Conservation (phyloP, 2,329 filamentous ascomycete genomes). For the Ceratocystis cubensis region DNA sequence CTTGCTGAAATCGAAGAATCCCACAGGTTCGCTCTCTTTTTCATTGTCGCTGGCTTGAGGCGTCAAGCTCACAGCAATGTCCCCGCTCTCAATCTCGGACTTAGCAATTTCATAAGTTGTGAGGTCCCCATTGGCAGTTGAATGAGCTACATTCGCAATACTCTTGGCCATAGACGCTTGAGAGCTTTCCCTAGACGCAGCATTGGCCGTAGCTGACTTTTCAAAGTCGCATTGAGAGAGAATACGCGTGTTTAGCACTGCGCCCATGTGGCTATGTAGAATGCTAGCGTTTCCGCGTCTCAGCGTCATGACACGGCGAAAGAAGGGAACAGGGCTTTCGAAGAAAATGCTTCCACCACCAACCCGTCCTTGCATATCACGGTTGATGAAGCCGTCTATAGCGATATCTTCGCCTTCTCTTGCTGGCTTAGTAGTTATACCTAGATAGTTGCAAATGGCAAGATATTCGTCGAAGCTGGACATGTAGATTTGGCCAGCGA, state of each 20-base stretch:
- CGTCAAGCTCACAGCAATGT: background rate
- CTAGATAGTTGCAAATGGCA: conserved; percentile 39
- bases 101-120: too few species aligned
- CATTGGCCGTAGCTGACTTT: background rate
- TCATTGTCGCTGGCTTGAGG: background rate
- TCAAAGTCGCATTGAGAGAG: conserved; percentile 24
- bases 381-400: conserved; percentile 30
- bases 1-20: background rate
- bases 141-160: background rate
- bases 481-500: conserved; percentile 56
- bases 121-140: too few species aligned
- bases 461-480: conserved; percentile 41
- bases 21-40: background rate
- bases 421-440: conserved; percentile 30
- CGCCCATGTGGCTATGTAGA: conserved; percentile 33
- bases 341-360: conserved; percentile 23
- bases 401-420: conserved; percentile 23
- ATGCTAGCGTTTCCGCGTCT: conserved; percentile 31
- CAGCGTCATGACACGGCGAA: conserved; percentile 30
- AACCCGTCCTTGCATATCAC: conserved; percentile 7
- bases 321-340: conserved; percentile 30
- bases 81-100: background rate
- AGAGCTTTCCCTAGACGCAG: too few species aligned
- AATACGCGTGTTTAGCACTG: conserved; percentile 28
- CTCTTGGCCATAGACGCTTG: too few species aligned